A percentile compares a stretch with the other conserved stretches of the same genome.
Evolutionary conservation across 2,329 filamentous ascomycete genomes (phyloP).

Genomic region (Cordyceps javanica): DNA sequence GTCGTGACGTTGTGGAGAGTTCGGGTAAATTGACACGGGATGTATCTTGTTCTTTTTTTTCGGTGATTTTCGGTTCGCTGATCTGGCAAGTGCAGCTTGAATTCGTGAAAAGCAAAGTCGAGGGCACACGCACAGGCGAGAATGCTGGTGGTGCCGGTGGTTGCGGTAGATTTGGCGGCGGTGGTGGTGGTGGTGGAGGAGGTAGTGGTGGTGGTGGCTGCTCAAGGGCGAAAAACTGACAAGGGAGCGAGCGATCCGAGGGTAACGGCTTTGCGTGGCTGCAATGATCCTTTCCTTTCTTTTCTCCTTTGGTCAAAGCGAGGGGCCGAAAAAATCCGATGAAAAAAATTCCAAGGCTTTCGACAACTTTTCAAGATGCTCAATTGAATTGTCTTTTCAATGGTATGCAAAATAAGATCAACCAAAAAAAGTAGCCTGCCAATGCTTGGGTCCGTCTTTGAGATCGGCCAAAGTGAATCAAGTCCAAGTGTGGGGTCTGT

Average conservation of each 20-base stretch:
- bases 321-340: too few relatives aligned
- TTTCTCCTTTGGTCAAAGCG: too few relatives aligned
- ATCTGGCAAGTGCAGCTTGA: background rate
- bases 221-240: conserved; percentile 9
- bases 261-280: background rate
- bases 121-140: background rate
- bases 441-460: background rate
- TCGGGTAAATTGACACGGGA: too few relatives aligned
- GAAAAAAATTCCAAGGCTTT: background rate
- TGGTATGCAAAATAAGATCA: background rate
- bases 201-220: background rate
- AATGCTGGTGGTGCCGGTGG: background rate
- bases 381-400: background rate
- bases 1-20: background rate
- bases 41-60: background rate
- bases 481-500: background rate
- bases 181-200: background rate
- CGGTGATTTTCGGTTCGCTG: too few relatives aligned
- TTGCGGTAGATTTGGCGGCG: too few relatives aligned
- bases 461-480: background rate
- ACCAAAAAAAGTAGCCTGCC: background rate
- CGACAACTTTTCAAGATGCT: background rate
- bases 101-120: background rate
- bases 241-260: conserved; percentile 2
- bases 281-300: background rate